Conservation (phyloP, 2,329 filamentous ascomycete species). For the Ilyonectria sp. region DNA sequence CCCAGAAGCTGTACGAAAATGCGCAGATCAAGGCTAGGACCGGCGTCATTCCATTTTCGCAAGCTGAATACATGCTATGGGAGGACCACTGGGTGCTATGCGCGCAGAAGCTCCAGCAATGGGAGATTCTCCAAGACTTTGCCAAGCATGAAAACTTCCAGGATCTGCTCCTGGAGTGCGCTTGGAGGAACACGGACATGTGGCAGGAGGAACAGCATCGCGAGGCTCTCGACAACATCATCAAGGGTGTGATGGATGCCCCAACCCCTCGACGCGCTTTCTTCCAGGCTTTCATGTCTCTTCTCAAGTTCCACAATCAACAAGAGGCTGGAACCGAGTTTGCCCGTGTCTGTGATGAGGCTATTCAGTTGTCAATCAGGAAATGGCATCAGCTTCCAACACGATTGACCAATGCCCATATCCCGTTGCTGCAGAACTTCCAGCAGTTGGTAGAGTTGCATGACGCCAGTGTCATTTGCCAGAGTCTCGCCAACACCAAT, state of each 20-base stretch:
- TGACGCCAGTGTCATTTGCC: conserved; percentile 96
- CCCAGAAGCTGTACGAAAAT: conserved; percentile 95
- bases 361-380: conserved; percentile 95
- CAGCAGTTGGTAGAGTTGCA: conserved; percentile 98
- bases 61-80: conserved; percentile 99
- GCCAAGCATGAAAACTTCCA: conserved; percentile 99
- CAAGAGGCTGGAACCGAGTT: conserved; percentile 86
- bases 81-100: conserved; percentile 99
- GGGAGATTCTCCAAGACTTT: conserved; percentile 98
- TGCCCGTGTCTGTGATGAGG: conserved; percentile 92
- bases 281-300: conserved; percentile 98
- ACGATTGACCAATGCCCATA: conserved; percentile 93
- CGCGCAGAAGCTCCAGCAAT: conserved; percentile 98
- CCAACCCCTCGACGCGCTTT: conserved; percentile 94
- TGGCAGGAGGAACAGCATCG: conserved; percentile 91
- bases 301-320: conserved; percentile 94
- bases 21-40: conserved; percentile 98
- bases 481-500: conserved; percentile 88
- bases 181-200: conserved; percentile 95
- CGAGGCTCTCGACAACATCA: conserved; percentile 91
- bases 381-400: conserved; percentile 99
- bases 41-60: conserved; percentile 94
- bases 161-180: conserved; percentile 93
- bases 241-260: conserved; percentile 98
- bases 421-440: conserved; percentile 96